A percentile compares a stretch with the other conserved stretches of the same genome.
phyloP scores from a whole-genome alignment of 805 yeast genomes.

The Pichia heedii region DNA sequence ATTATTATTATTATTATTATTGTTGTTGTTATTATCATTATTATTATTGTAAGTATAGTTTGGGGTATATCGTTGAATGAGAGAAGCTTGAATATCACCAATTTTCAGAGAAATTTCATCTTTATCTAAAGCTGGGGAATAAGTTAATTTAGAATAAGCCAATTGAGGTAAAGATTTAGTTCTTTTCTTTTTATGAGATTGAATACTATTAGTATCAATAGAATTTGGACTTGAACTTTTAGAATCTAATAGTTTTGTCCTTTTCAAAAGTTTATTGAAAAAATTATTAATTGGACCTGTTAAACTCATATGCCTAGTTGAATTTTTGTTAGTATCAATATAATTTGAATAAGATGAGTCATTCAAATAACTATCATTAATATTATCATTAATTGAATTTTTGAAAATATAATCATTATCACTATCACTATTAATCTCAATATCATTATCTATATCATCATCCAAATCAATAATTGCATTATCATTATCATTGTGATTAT shows the following conservation, averaged over 20 bases:
- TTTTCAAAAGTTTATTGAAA: conserved; percentile 5
- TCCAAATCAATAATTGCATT: conserved; percentile 10
- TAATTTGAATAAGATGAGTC: not conserved
- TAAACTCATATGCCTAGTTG: conserved; percentile 12
- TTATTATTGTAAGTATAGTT: conserved; percentile 24
- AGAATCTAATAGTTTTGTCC: not conserved
- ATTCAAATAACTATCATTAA: not conserved
- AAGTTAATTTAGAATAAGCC: conserved; percentile 37
- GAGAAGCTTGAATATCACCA: conserved; percentile 33
- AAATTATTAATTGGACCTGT: conserved; percentile 7
- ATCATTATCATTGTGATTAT: conserved; percentile 5
- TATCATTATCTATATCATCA: conserved; percentile 1
- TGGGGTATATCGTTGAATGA: conserved; percentile 13
- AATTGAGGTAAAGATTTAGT: conserved; percentile 48
- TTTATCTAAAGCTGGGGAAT: conserved; percentile 26
- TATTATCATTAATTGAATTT: conserved; percentile 7
- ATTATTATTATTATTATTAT: conserved; percentile 11
- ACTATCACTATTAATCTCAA: not conserved
- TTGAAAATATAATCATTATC: conserved; percentile 1
- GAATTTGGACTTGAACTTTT: no score
- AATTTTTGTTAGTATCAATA: conserved; percentile 1
- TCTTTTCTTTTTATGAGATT: conserved; percentile 26
- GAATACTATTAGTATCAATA: no score
- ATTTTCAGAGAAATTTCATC: conserved; percentile 30
- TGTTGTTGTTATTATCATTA: conserved; percentile 19